Evolutionary conservation across 345 rosid species (phyloP), one percentile per base, ranked within the genome.

Genomic region (Tarenaya hassleriana): DNA sequence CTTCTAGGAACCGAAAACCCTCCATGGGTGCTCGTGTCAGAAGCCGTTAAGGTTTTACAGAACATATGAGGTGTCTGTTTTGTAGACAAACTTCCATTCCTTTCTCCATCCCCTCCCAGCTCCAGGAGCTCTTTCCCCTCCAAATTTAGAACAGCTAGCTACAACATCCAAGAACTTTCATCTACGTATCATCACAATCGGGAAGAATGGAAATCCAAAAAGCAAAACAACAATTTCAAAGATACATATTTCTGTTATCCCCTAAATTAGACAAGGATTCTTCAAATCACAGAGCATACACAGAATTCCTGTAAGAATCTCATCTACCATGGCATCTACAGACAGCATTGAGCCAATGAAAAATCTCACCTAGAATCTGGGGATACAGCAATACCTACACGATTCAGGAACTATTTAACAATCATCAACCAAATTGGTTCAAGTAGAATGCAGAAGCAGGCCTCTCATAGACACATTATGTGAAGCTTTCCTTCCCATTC

Each of bases 21-120:
- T 55, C 96, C 96, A 70, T 87, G 96, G 5, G 95, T 86, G 72
- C 95, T 86, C 35, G 95, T 86, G 70, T 86, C 95, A 52, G 95
- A 82, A 66, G 95, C 95, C 13, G 95, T 86, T 42, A 86, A 79
- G 32, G 95, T 82, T 68, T 86, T 86, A 68, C 95, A 86, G 70
- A 83, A 86, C 88, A 86, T 83, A 63, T 86, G 95, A 41, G 88
- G 86, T 20, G 82, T 86, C 54, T 70, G 52, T 76, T 73, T 78
- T 55, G 69, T 58, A 5, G 79, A 68, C 52, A 77, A 73, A 69
- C 71, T 82, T 60, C 71, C 75, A 27, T 55, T 64, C 55, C 70
- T 76, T 38, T 77, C 85, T 55, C 73, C 94, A 32, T 77, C 76
- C 34, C 59, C 77, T 32, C 70, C 75, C 49, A 77, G 27, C 24